These are phyloP conservation scores for Chytridium lagenaria DNA, from an alignment of 371 early-diverging fungal genomes.

Conservation along the genomic window DNA sequence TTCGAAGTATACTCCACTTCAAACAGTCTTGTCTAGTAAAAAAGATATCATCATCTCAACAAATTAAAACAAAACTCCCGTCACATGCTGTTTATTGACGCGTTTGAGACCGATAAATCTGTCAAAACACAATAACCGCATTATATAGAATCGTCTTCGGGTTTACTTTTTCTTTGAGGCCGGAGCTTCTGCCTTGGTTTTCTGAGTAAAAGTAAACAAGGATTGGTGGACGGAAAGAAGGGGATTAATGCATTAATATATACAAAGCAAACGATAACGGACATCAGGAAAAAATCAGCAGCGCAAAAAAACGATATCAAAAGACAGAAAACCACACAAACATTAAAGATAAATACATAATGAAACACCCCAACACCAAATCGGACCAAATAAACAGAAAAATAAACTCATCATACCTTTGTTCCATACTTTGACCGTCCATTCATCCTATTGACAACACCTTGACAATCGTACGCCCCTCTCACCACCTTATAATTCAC, in stretches of 20 bases:
- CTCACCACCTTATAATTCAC: constrained; percentile 91
- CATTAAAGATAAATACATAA: no score
- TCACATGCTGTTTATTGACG: no score
- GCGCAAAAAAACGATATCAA: not conserved
- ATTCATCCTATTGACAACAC: constrained; percentile 85
- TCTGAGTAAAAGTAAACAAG: not conserved
- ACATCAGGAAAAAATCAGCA: not conserved
- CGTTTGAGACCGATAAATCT: no score
- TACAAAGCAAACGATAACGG: not conserved
- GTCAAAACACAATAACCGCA: no score
- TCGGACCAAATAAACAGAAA: not conserved
- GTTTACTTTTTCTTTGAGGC: not conserved
- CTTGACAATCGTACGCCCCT: constrained; percentile 93
- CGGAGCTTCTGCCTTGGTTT: not conserved
- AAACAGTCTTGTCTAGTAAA: no score
- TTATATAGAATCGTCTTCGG: no score
- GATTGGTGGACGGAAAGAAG: not conserved
- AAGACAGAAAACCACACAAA: not conserved
- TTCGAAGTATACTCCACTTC: no score
- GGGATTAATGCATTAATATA: not conserved
- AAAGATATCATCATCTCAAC: no score
- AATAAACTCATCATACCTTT: constrained; percentile 51
- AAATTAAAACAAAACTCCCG: no score
- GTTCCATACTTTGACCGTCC: constrained; percentile 94
- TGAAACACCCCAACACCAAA: not conserved